A percentile compares a stretch with the other conserved stretches of the same genome.
phyloP scores from a whole-genome alignment of 352 stramenopile genomes.

The Globisporangium ultimum region DNA sequence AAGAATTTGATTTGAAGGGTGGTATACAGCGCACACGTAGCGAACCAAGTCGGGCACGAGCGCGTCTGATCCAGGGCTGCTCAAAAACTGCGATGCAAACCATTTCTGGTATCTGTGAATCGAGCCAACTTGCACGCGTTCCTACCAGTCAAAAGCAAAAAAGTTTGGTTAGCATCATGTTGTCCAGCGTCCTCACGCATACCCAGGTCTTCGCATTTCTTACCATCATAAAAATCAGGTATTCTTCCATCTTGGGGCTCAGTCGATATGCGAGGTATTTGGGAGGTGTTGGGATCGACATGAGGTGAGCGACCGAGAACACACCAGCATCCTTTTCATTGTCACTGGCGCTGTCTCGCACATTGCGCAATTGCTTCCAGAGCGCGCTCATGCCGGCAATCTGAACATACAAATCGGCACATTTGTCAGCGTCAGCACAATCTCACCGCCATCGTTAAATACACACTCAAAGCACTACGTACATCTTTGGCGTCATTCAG shows the following conservation, averaged over 20 bases:
- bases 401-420: constrained; percentile 18
- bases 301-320: constrained; percentile 70
- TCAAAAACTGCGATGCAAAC: constrained; percentile 83
- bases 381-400: constrained; percentile 76
- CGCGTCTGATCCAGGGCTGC: constrained; percentile 53
- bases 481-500: constrained; percentile 82
- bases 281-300: constrained; percentile 63
- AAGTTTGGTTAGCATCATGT: neutral
- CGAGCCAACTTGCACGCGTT: constrained; percentile 68
- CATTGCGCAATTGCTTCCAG: constrained; percentile 76
- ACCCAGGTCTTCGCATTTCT: neutral
- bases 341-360: constrained; percentile 42
- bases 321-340: constrained; percentile 46
- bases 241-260: constrained; percentile 84
- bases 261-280: constrained; percentile 80
- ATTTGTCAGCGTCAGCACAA: neutral
- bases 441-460: neutral
- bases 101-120: constrained; percentile 86
- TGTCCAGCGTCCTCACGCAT: neutral
- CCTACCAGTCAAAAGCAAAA: constrained; percentile 22
- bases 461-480: constrained; percentile 4
- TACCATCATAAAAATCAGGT: constrained; percentile 86
- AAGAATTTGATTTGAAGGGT: constrained; percentile 79
- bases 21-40: constrained; percentile 82
- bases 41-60: constrained; percentile 79